These are phyloP conservation scores for Moesziomyces parantarcticus DNA, from an alignment of 1,284 basidiomycete genomes.

Conservation along the genomic window DNA sequence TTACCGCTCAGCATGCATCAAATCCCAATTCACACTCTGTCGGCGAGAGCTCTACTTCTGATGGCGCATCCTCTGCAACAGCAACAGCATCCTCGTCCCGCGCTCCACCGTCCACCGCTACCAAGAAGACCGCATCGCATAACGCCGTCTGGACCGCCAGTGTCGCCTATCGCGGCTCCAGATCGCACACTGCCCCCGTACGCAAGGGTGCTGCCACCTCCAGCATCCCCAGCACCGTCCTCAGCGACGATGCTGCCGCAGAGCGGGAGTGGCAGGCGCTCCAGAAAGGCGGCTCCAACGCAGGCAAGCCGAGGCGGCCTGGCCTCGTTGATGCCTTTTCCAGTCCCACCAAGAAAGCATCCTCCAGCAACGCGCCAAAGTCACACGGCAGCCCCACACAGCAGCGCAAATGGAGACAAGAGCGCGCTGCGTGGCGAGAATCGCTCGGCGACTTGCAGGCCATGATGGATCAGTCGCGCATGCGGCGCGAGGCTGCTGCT, in stretches of 20 bases:
- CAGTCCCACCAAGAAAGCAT: constrained; percentile 30
- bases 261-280: constrained; percentile 29
- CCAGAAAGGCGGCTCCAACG: constrained; percentile 14
- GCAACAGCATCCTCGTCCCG: constrained; percentile 3
- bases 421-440: constrained; percentile 43
- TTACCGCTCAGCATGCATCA: too few species aligned
- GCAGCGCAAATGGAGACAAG: constrained; percentile 40
- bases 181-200: constrained; percentile 34
- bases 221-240: constrained; percentile 9
- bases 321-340: constrained; percentile 43
- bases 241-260: constrained; percentile 19
- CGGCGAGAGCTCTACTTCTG: too few species aligned
- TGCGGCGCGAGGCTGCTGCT: constrained; percentile 18
- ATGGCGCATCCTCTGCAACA: not conserved
- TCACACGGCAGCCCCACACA: constrained; percentile 11
- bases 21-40: too few species aligned
- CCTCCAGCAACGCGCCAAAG: not conserved
- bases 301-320: constrained; percentile 14
- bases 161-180: constrained; percentile 36
- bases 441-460: constrained; percentile 36
- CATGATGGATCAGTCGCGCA: constrained; percentile 37
- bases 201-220: constrained; percentile 11
- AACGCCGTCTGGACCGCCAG: constrained; percentile 47
- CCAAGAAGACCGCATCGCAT: constrained; percentile 25
- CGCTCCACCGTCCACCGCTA: not conserved